Evolutionary conservation across 2,329 filamentous ascomycete species (phyloP).

Genomic region (Arthroderma sp.): DNA sequence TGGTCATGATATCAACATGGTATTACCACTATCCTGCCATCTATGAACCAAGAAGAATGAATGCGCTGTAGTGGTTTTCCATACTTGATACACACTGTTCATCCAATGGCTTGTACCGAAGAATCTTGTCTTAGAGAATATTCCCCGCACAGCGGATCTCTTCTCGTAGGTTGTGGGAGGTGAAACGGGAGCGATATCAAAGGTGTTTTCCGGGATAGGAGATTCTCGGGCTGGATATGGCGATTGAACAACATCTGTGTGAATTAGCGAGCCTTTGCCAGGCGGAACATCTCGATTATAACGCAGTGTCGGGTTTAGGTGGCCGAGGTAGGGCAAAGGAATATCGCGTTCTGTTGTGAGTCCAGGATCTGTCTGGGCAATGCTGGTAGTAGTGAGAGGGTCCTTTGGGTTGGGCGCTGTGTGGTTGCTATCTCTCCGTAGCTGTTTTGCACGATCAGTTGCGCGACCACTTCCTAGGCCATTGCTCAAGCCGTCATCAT

Average conservation of each 20-base stretch:
- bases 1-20: too few species aligned
- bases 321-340: too few species aligned
- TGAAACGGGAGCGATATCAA: neutral
- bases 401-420: too few species aligned
- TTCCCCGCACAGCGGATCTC: conserved; percentile 1
- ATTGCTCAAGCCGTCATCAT: neutral
- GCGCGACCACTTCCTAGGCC: neutral
- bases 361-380: too few species aligned
- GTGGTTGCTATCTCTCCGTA: neutral
- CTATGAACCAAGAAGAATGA: neutral
- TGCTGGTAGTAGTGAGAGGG: too few species aligned
- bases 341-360: too few species aligned
- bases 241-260: neutral
- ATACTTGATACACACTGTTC: conserved; percentile 24
- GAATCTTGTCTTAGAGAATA: conserved; percentile 37
- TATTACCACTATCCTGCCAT: neutral
- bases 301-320: too few species aligned
- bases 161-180: neutral
- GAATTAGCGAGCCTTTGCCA: neutral
- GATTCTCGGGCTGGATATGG: neutral
- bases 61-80: neutral
- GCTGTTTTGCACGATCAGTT: neutral
- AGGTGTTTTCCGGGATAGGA: neutral
- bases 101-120: conserved; percentile 44
- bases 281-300: too few species aligned